Evolutionary conservation across 2,329 filamentous ascomycete species (phyloP), one percentile per base, ranked within the genome.

Genomic region (Aspergillus fumigatiaffinis): DNA sequence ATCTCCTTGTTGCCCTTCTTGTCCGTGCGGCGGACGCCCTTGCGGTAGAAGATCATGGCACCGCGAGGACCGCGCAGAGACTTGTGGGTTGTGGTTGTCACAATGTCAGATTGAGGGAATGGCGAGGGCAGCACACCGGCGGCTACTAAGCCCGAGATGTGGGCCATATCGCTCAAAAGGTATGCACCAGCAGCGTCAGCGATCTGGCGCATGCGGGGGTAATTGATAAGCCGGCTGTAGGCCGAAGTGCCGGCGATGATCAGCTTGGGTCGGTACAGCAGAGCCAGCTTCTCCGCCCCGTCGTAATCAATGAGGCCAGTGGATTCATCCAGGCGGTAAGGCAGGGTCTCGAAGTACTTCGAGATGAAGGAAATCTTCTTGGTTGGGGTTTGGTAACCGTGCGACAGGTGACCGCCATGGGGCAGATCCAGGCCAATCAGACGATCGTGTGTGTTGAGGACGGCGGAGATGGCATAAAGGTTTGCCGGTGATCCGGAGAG

Each of bases 1-100:
- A 92, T 81, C 52, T 84, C 88, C 82, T 93, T 85, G 80, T 96
- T 93, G 71, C 92, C 92, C 60, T 89, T 87, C 85, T 97, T 97
- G 73, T 97, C 91, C 54, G 89, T 89, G 71, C 89, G 91, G 71
- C 93, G 90, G 60, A 97, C 88, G 63, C 94, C 94, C 83, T 96
- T 97, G 79, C 94, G 91, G 87, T 92, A 99, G 86, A 99, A 99
- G 81, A 99, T 99, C 94, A 99, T 99, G 74, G 94, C 94, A 72
- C 94, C 94, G 76, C 94, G 91, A 59, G 94, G 94, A 59, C 94
- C 94, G 78, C 94, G 92, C 67, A 99, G 89, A 55, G 92, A 97
- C 85, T 99, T 99, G 87, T 99, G 94, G 50, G 94, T 99, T 61
- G 94, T 99, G 62, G 94, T 99, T 62, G 94, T 99, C 68, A 99